Base-by-base conservation (phyloP, 768 basidiomycete species). In the Tylopilus rubrobrunneus region DNA sequence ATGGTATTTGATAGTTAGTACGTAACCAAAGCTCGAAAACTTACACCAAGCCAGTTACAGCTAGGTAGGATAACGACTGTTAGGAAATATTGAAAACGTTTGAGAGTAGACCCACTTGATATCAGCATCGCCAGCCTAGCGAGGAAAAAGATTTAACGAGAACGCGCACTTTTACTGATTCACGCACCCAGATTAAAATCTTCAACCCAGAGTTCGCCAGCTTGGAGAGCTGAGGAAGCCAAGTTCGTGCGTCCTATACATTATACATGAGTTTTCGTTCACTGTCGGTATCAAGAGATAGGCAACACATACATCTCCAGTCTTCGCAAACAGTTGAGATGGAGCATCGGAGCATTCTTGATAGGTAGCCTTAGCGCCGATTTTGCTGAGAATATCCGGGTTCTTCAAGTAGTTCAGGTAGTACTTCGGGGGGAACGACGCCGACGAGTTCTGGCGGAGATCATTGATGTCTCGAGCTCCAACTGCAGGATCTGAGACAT, bases 391-490 rank as follows among this genome's bases (percentile, higher is more conserved):
- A 15, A 81, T 70, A 3, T 65, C 56, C 0, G 72, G 37, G 17
- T 65, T 62, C 0, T 53, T 59, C 19, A 85, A 68, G 56, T 79
- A 83, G 12, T 70, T 67, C 42, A 80, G 55, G 53, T 84, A 85
- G 55, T 74, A 82, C 41, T 81, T 75, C 0, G 83, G 79, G 5
- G 85, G 84, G 67, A 85, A 85, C 7, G 69, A 52, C 2, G 77
- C 73, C 0, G 80, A 74, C 1, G 76, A 61, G 39, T 78, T 82
- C 65, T 85, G 84, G 21, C 82, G 72, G 44, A 86, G 68, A 60
- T 86, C 85, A 55, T 85, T 66, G 0, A 74, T 57, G 56, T 87
- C 83, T 9, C 74, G 71, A 59, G 81, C 61, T 1, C 80, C 80
- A 5, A 84, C 71, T 1, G 81, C 79, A 1, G 82, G 81, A 2